Conservation (phyloP, 2,329 filamentous ascomycete genomes). For the Claviceps monticola region DNA sequence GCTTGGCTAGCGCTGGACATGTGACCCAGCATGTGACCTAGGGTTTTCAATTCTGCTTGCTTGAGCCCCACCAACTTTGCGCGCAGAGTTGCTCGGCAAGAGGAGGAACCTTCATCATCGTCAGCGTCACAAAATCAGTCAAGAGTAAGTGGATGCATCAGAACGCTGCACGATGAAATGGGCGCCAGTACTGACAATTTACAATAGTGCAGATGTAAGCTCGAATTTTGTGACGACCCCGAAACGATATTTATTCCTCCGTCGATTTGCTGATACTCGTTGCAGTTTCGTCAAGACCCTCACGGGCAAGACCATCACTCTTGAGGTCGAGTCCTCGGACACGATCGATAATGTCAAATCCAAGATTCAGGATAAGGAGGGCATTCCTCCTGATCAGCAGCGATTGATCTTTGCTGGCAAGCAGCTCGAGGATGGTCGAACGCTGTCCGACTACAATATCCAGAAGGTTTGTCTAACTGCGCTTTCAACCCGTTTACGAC, state of each 20-base stretch:
- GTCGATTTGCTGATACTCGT: conserved; percentile 16
- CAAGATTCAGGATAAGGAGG: conserved; percentile 99
- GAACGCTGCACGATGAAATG: neutral
- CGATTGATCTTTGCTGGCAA: conserved; percentile 98
- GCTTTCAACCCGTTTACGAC: too few relatives aligned
- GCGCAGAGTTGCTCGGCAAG: conserved; percentile 19
- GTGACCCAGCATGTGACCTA: conserved; percentile 21
- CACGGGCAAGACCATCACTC: conserved; percentile 99
- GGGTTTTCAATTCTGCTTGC: conserved; percentile 21
- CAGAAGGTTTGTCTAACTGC: conserved; percentile 63
- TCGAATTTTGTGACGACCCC: conserved; percentile 10
- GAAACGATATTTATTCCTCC: neutral
- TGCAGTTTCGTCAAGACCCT: conserved; percentile 98
- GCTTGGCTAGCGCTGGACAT: conserved; percentile 8
- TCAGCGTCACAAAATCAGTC: conserved; percentile 36
- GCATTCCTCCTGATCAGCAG: conserved; percentile 95
- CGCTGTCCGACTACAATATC: conserved; percentile 97
- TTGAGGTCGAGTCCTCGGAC: conserved; percentile 97
- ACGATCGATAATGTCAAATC: conserved; percentile 99
- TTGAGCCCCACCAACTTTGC: conserved; percentile 31
- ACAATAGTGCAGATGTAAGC: conserved; percentile 78
- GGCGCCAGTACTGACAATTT: conserved; percentile 31
- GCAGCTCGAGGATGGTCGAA: conserved; percentile 97
- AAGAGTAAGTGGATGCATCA: conserved; percentile 38
- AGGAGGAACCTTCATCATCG: conserved; percentile 25